These are phyloP conservation scores for Penicillium sp. DNA, from an alignment of 2,329 filamentous ascomycete genomes.

Conservation along the genomic window DNA sequence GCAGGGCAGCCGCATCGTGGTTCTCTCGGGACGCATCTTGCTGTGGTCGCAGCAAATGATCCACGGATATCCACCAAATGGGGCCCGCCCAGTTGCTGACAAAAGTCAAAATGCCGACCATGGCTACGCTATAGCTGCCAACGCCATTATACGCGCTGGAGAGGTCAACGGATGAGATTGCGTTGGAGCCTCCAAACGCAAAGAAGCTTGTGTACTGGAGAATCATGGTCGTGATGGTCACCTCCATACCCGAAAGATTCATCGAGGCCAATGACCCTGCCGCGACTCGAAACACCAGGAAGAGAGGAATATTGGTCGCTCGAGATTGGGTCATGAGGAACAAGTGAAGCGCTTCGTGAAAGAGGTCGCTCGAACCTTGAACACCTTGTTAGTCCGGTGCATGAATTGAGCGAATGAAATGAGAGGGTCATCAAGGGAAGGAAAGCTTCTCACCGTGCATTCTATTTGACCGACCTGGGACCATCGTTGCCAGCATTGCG, in stretches of 20 bases:
- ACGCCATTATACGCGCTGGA: constrained; percentile 95
- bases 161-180: constrained; percentile 91
- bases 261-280: constrained; percentile 47
- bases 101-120: constrained; percentile 79
- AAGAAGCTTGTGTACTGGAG: constrained; percentile 83
- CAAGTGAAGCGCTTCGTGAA: constrained; percentile 66
- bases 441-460: constrained; percentile 14
- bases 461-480: constrained; percentile 5
- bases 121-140: constrained; percentile 67
- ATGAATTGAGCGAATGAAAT: background rate
- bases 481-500: constrained; percentile 21
- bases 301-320: constrained; percentile 76
- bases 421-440: background rate
- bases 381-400: constrained; percentile 8
- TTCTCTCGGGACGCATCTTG: constrained; percentile 12
- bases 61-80: constrained; percentile 75
- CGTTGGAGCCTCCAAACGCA: constrained; percentile 82
- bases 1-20: constrained; percentile 50
- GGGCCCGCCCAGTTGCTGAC: constrained; percentile 86
- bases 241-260: constrained; percentile 45
- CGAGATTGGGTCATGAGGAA: constrained; percentile 83
- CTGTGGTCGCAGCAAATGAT: constrained; percentile 30
- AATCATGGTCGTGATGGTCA: constrained; percentile 66
- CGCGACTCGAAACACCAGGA: constrained; percentile 65
- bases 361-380: constrained; percentile 17